Percentiles rank a stretch among this genome's conserved stretches.
Conservation (phyloP, 2,329 filamentous ascomycete genomes). For the Lasiodiplodia sp. region DNA sequence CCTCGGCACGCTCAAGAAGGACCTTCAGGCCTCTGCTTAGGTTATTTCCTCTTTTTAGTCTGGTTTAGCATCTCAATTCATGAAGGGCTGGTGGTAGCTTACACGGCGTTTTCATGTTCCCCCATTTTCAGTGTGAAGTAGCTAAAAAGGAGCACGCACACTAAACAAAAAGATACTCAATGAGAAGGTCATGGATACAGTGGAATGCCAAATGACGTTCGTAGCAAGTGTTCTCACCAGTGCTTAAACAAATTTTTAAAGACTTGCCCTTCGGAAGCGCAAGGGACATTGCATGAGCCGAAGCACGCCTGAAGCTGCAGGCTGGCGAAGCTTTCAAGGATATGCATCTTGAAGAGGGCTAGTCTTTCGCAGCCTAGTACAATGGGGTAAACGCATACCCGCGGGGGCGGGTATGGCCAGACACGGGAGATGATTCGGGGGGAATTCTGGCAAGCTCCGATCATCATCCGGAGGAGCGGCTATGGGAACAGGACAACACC, state of each 20-base stretch:
- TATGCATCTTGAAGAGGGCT: background rate
- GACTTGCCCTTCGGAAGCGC: background rate
- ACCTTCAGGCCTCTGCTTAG: slow-evolving; percentile 65
- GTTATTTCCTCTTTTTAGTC: slow-evolving; percentile 33
- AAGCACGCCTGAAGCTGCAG: background rate
- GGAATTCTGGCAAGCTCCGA: background rate
- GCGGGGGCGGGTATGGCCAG: background rate
- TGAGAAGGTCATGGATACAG: slow-evolving; percentile 29
- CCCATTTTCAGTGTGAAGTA: slow-evolving; percentile 23
- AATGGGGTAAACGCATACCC: slow-evolving; percentile 8
- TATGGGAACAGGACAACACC: background rate
- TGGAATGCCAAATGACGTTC: slow-evolving; percentile 27
- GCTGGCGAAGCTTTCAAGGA: background rate
- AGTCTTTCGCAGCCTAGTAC: background rate
- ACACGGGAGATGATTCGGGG: slow-evolving; percentile 11
- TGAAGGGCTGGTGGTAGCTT: slow-evolving; percentile 46
- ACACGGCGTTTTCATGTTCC: slow-evolving; percentile 39
- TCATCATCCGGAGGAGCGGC: slow-evolving; percentile 2
- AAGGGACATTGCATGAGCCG: no score
- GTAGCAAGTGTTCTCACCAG: background rate
- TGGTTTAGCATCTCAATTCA: slow-evolving; percentile 39
- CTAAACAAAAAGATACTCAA: slow-evolving; percentile 31
- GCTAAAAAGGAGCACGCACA: slow-evolving; percentile 28
- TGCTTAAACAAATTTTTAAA: background rate
- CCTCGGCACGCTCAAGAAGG: slow-evolving; percentile 99